Percentiles rank a stretch among this genome's conserved stretches.
Evolutionary conservation across 352 stramenopile genomes (phyloP).

Genomic region (Paralagenidium karlingii): DNA sequence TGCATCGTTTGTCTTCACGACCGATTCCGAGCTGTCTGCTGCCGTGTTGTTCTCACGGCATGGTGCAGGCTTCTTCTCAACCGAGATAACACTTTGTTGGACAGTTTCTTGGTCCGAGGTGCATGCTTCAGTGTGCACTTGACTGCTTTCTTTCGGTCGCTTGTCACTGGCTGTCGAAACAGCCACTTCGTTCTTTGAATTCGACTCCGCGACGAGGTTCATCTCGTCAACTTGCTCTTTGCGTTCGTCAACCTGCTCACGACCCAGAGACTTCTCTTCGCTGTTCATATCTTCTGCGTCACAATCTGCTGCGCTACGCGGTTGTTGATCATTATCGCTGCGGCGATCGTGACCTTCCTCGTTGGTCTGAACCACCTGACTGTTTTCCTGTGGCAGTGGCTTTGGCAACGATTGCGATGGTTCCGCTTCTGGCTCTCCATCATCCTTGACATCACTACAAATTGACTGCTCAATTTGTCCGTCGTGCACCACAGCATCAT

Average conservation of each 20-base stretch:
- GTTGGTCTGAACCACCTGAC: neutral
- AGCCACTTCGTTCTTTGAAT: no score
- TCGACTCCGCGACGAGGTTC: no score
- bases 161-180: no score
- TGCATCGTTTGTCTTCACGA: neutral
- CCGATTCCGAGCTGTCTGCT: no score
- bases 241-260: conserved; percentile 6
- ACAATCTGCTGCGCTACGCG: conserved; percentile 3
- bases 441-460: neutral
- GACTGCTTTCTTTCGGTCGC: no score
- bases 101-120: no score
- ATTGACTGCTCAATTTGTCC: conserved; percentile 9
- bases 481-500: conserved; percentile 28
- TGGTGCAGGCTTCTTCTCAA: no score
- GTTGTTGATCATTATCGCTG: conserved; percentile 6
- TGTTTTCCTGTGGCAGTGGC: conserved; percentile 3
- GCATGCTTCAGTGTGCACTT: no score
- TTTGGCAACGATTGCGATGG: conserved; percentile 1
- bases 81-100: no score
- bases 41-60: no score
- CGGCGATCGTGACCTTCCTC: neutral
- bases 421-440: neutral
- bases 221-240: neutral
- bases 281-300: conserved; percentile 7
- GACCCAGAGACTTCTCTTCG: neutral